These are phyloP conservation scores for Solanum chacoense DNA, from an alignment of 305 asterid species.

Conservation along the genomic window DNA sequence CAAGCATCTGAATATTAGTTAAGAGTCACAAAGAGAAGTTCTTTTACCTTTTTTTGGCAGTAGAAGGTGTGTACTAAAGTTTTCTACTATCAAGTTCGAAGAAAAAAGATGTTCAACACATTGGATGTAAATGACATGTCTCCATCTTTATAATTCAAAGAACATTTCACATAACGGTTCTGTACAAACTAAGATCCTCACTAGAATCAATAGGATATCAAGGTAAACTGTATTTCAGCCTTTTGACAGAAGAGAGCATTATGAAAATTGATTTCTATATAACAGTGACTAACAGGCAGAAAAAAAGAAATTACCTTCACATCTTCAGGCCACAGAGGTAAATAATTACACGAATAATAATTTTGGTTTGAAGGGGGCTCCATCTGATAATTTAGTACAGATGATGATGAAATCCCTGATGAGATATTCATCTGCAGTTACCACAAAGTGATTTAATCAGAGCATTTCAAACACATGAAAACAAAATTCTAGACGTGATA, in stretches of 20 bases:
- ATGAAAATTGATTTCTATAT: neutral
- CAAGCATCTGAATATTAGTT: neutral
- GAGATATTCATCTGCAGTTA: constrained; percentile 47
- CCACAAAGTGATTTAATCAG: neutral
- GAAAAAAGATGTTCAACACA: neutral
- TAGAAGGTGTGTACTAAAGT: neutral
- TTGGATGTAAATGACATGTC: neutral
- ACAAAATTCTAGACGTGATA: neutral
- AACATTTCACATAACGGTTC: neutral
- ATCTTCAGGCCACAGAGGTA: constrained; percentile 47
- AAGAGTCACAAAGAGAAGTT: neutral
- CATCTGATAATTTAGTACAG: constrained; percentile 45
- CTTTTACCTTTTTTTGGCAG: neutral
- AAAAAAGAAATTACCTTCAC: constrained; percentile 43
- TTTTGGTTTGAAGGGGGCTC: constrained; percentile 99
- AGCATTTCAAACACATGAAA: neutral
- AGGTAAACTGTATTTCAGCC: neutral
- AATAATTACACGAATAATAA: constrained; percentile 29
- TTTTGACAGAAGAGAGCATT: neutral
- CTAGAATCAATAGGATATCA: neutral
- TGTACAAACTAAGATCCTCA: neutral
- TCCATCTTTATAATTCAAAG: neutral
- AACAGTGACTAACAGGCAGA: neutral
- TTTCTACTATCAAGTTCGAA: neutral
- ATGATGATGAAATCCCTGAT: constrained; percentile 45